Evolutionary conservation across 805 yeast genomes (phyloP), one percentile per base, ranked within the genome.

Genomic region (Cephaloascus albidus): DNA sequence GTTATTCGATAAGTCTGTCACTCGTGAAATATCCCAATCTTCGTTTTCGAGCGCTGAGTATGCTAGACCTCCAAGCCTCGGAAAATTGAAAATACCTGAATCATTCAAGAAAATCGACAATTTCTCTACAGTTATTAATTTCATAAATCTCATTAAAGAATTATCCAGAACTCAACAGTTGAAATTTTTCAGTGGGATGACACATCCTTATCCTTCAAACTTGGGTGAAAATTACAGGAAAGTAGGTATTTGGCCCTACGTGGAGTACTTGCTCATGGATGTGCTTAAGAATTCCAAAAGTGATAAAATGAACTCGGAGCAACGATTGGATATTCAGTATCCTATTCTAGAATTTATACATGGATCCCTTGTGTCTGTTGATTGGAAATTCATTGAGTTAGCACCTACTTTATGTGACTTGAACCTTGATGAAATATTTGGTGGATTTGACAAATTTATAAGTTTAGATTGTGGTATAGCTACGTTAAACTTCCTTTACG

Each of bases 201-300:
- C n/a, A n/a, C n/a, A n/a, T n/a, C n/a, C 76, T 10, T 83, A 68
- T 49, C 95, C 95, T 1, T 48, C 63, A 4, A 75, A 71, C 38
- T 54, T 87, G 20, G 96, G 96, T 0, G 53, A 54, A 2, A 63
- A 66, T 0, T 73, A 78, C 45, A 70, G 95, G 48, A 72, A 63
- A 26, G 55, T 67, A 15, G 95, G 96, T 2, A 58, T 87, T 4
- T 76, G 88, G 76, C 87, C 93, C 3, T 90, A 89, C 49, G 55
- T 85, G 39, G 90, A 86, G 39, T 87, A 76, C 48, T 54, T 88
- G 12, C 51, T 84, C n/a, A 60, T 70, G 10, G 84, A 82, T 34
- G 75, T 88, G 0, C 76, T 88, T 46, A 72, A 70, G 4, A 72
- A 75, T 19, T 62, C 85, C 2, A 39, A 8, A 31, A 6, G 8